phyloP scores from a whole-genome alignment of 768 basidiomycete genomes.

The Cyathus striatus region DNA sequence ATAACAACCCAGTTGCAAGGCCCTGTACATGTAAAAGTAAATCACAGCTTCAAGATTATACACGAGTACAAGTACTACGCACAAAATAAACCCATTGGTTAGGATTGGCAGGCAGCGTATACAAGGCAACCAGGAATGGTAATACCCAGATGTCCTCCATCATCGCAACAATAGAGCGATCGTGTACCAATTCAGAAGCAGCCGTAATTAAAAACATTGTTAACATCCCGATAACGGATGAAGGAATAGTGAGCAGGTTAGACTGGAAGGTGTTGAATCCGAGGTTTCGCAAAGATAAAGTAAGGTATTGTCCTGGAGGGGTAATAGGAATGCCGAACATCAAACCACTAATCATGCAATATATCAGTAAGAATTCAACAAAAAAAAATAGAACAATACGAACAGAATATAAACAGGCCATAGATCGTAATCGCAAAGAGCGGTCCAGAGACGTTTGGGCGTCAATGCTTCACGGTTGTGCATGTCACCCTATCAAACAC shows the following conservation, averaged over 20 bases:
- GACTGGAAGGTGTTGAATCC: conserved; percentile 58
- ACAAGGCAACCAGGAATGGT: conserved; percentile 55
- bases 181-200: conserved; percentile 47
- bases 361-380: neutral
- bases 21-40: conserved; percentile 28
- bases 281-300: conserved; percentile 49
- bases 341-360: conserved; percentile 31
- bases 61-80: too few relatives aligned
- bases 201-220: conserved; percentile 46
- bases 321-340: conserved; percentile 45
- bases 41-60: too few relatives aligned
- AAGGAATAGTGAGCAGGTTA: conserved; percentile 59
- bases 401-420: conserved; percentile 63
- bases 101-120: conserved; percentile 38
- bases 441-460: conserved; percentile 42
- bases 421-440: conserved; percentile 56
- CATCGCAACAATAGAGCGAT: conserved; percentile 51
- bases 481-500: conserved; percentile 47
- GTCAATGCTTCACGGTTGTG: conserved; percentile 63
- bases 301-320: conserved; percentile 52
- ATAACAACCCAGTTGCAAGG: conserved; percentile 37
- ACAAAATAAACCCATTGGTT: conserved; percentile 54
- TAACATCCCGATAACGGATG: conserved; percentile 42
- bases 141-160: conserved; percentile 54
- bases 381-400: conserved; percentile 4